Evolutionary conservation across 805 yeast species (phyloP).

Genomic region (Yarrowia sp.): DNA sequence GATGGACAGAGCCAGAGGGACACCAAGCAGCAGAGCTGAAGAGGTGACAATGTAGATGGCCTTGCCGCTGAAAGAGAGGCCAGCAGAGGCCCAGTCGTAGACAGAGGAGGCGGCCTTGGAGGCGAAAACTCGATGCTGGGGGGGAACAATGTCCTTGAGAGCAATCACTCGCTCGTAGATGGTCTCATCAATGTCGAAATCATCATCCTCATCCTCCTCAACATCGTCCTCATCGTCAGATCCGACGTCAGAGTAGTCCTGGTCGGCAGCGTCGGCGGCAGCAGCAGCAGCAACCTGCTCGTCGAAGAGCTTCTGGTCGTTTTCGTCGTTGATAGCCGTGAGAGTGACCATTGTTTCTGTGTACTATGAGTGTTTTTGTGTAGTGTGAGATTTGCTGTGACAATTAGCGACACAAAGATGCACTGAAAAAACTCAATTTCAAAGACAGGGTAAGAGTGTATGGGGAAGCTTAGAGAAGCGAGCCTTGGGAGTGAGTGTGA

Average conservation of each 20-base stretch:
- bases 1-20: constrained; percentile 85
- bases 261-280: constrained; percentile 41
- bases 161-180: constrained; percentile 84
- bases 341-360: constrained; percentile 61
- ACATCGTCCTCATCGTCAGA: constrained; percentile 51
- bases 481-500: too few species aligned
- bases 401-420: background rate
- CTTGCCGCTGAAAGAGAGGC: constrained; percentile 63
- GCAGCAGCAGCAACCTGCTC: constrained; percentile 37
- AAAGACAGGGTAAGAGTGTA: constrained; percentile 15
- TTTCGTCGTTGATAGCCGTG: constrained; percentile 55
- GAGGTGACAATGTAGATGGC: constrained; percentile 84
- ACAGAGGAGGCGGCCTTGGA: constrained; percentile 37
- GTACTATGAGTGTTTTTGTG: background rate
- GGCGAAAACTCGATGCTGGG: constrained; percentile 65
- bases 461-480: constrained; percentile 6
- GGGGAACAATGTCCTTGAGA: constrained; percentile 86
- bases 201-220: constrained; percentile 61
- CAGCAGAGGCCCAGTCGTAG: constrained; percentile 42
- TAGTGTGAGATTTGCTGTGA: constrained; percentile 4
- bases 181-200: constrained; percentile 75
- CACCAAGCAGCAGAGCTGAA: constrained; percentile 79
- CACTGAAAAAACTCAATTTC: constrained; percentile 21
- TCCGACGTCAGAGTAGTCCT: constrained; percentile 53
- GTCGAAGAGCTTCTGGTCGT: constrained; percentile 40